Percentiles rank a stretch among this genome's conserved stretches.
Evolutionary conservation across 768 basidiomycete species (phyloP).

Genomic region (Infundibulicybe gibba): DNA sequence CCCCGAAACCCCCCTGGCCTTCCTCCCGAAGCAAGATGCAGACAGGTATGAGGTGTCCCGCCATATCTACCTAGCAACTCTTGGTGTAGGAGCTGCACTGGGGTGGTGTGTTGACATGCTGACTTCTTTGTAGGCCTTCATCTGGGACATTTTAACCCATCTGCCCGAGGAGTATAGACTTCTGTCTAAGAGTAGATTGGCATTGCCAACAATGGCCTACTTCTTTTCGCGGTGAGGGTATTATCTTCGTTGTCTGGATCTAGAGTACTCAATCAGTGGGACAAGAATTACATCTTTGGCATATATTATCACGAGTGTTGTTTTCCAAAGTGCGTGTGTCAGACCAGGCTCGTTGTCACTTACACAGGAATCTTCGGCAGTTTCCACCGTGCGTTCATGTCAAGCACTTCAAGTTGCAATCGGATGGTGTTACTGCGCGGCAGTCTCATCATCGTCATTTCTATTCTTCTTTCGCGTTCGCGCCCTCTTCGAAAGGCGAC

Average conservation of each 20-base stretch:
- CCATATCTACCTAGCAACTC: slow-evolving; percentile 20
- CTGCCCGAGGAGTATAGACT: slow-evolving; percentile 22
- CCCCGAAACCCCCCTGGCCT: slow-evolving; percentile 26
- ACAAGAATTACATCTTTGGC: no score
- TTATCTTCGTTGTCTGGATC: background rate
- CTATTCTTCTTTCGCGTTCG: slow-evolving; percentile 29
- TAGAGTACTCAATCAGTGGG: no score
- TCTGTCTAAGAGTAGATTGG: slow-evolving; percentile 10
- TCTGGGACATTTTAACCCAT: slow-evolving; percentile 27
- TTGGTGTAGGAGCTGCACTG: slow-evolving; percentile 6
- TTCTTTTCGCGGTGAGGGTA: slow-evolving; percentile 24
- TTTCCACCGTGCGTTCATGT: slow-evolving; percentile 16
- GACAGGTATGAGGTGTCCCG: slow-evolving; percentile 19
- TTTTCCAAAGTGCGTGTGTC: slow-evolving; percentile 19
- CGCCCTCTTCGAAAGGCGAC: slow-evolving; percentile 23
- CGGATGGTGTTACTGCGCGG: slow-evolving; percentile 17
- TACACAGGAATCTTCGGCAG: background rate
- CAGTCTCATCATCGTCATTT: slow-evolving; percentile 18
- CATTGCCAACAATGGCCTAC: slow-evolving; percentile 19
- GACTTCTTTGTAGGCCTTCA: slow-evolving; percentile 12
- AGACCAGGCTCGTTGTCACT: background rate
- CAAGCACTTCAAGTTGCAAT: slow-evolving; percentile 14
- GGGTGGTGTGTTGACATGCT: background rate
- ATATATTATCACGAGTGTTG: slow-evolving; percentile 9
- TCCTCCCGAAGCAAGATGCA: slow-evolving; percentile 19